phyloP scores from a whole-genome alignment of 2,329 filamentous ascomycete genomes.

The Apiospora rasikravindrae region DNA sequence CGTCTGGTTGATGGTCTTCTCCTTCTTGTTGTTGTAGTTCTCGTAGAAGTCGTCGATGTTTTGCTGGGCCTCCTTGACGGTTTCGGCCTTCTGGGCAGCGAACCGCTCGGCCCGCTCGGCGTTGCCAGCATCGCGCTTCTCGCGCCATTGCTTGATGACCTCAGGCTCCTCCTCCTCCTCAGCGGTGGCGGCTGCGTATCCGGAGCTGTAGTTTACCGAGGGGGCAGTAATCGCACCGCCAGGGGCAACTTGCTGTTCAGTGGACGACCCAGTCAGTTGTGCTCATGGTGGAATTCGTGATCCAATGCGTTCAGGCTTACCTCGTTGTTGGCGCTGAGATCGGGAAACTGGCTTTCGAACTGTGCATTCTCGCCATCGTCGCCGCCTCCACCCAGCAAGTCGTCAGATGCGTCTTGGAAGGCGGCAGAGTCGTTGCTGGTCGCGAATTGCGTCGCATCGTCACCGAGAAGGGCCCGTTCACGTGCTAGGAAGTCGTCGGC shows the following conservation, averaged over 20 bases:
- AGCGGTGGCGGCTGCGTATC: slow-evolving; percentile 59
- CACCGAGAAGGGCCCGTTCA: slow-evolving; percentile 88
- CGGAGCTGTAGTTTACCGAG: slow-evolving; percentile 66
- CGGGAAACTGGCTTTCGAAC: slow-evolving; percentile 92
- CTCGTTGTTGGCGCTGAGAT: slow-evolving; percentile 71
- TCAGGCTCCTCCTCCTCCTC: slow-evolving; percentile 83
- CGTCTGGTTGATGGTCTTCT: slow-evolving; percentile 89
- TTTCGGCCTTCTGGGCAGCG: slow-evolving; percentile 80
- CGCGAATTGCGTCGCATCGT: slow-evolving; percentile 90
- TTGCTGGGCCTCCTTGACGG: slow-evolving; percentile 85
- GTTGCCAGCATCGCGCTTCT: slow-evolving; percentile 82
- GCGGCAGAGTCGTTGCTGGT: slow-evolving; percentile 74
- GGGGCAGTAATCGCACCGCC: slow-evolving; percentile 77
- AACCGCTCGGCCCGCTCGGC: slow-evolving; percentile 86
- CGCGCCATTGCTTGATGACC: slow-evolving; percentile 89
- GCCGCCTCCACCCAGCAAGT: slow-evolving; percentile 72
- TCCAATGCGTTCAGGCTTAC: slow-evolving; percentile 48
- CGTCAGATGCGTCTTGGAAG: slow-evolving; percentile 67
- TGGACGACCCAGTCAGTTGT: slow-evolving; percentile 26
- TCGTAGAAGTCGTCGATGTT: slow-evolving; percentile 99
- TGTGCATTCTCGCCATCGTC: slow-evolving; percentile 51
- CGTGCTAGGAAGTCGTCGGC: slow-evolving; percentile 87
- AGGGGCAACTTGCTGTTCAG: slow-evolving; percentile 69
- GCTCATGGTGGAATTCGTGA: neutral
- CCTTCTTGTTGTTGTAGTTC: slow-evolving; percentile 98